These are phyloP conservation scores for Limnanthes douglasii DNA, from an alignment of 345 rosid genomes.

Conservation along the genomic window DNA sequence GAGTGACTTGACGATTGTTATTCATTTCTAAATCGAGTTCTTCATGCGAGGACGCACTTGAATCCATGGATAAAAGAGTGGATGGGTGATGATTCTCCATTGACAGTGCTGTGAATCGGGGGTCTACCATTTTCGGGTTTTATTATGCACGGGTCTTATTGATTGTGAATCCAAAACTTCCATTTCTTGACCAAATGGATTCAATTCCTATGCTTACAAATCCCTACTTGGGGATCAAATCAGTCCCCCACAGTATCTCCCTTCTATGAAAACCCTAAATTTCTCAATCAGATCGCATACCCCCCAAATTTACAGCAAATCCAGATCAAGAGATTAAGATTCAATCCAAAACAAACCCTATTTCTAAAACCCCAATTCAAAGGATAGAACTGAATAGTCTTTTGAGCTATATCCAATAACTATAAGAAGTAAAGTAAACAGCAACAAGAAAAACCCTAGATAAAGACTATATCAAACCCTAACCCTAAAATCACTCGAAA, in stretches of 20 bases:
- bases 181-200: constrained; percentile 22
- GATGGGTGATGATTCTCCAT: constrained; percentile 97
- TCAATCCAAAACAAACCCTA: constrained; percentile 20
- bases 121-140: constrained; percentile 37
- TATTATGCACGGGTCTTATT: constrained; percentile 14
- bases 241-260: constrained; percentile 44
- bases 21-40: constrained; percentile 89
- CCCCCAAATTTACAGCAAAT: constrained; percentile 15
- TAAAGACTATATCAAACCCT: constrained; percentile 26
- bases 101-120: constrained; percentile 35
- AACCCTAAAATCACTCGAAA: constrained; percentile 31
- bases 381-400: neutral
- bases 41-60: constrained; percentile 78
- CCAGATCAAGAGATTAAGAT: constrained; percentile 9
- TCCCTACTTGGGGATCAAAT: constrained; percentile 8
- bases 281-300: constrained; percentile 16
- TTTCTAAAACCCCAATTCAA: neutral
- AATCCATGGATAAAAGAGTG: constrained; percentile 90
- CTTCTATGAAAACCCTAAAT: constrained; percentile 43
- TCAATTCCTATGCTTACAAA: constrained; percentile 17
- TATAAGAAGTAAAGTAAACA: too few relatives aligned
- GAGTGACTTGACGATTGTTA: constrained; percentile 47
- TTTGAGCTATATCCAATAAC: too few relatives aligned
- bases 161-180: constrained; percentile 21
- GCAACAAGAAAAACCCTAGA: constrained; percentile 17